Conservation (phyloP, 2,329 filamentous ascomycete genomes). For the Claviceps sorghi region DNA sequence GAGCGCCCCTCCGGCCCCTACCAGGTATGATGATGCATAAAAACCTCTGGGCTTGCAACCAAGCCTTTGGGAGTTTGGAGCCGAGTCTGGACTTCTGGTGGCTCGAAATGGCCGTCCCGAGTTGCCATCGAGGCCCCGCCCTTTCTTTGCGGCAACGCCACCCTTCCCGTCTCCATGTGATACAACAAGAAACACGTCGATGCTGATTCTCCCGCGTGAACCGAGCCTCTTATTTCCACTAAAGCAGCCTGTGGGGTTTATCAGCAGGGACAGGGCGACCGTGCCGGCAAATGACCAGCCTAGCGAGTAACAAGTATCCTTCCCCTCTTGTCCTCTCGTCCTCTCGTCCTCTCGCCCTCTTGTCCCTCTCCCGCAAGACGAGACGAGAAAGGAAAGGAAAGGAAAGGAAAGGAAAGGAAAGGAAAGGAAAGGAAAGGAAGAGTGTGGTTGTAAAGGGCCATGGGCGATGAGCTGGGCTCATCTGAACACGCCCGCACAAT, state of each 20-base stretch:
- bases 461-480: neutral
- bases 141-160: neutral
- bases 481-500: neutral
- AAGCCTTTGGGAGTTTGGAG: neutral
- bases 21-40: too few relatives aligned
- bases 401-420: neutral
- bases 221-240: neutral
- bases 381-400: neutral
- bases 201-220: neutral
- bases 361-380: too few relatives aligned
- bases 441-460: too few relatives aligned
- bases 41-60: too few relatives aligned
- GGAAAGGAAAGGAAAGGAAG: neutral
- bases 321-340: neutral
- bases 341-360: too few relatives aligned
- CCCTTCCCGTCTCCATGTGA: neutral
- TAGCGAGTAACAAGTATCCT: neutral
- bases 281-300: neutral
- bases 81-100: neutral
- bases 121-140: constrained; percentile 4
- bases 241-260: neutral
- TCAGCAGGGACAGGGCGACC: neutral
- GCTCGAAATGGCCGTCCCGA: neutral
- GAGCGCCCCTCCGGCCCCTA: too few relatives aligned
- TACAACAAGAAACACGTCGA: neutral